Evolutionary conservation across 2,329 filamentous ascomycete genomes (phyloP), one percentile per base, ranked within the genome.

Genomic region (Diaporthe citri): DNA sequence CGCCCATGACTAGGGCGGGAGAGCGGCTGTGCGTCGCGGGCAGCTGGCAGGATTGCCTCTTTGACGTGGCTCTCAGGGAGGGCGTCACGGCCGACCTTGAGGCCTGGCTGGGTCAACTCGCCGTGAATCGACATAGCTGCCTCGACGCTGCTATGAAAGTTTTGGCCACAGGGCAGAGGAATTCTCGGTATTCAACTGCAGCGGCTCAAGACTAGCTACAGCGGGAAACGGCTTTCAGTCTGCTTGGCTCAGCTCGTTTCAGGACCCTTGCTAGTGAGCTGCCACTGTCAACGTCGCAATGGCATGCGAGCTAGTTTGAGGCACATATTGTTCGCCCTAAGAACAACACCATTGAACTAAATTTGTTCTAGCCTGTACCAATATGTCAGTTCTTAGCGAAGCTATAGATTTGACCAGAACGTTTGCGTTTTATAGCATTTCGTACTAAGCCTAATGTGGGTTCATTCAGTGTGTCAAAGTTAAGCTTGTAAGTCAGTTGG

Each of bases 221-320:
- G 8, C 17, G 17, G 31, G 22, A 22, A 10, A 7, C 3, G 20
- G 22, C 13, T 2, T 60, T 41, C 7, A 25, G 15, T 60, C 25
- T 60, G 34, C 28, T 31, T 31, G 39, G 39, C 39, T 64, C 59
- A 64, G 59, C 59, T 64, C 41, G 59, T 46, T 64, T 64, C 59
- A 64, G 39, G 15, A 22, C 7, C 39, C 17, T 31, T 31, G 39
- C 59, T 64, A 64, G 39, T 64, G 39, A 46, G 9, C 39, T 31
- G 59, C 59, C 39, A 46, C 15, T 46, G 17, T 46, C 17, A 41
- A 28, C 3, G 20, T 46, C 17, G 15, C 31, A 17, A 34, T 34
- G 4, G 17, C 10, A 22, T 64, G 25, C 25, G 20, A 46, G 17
- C 25, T 28, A 31, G 28, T 46, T 46, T 22, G n/a, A 28, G 3